A percentile compares a stretch with the other conserved stretches of the same genome.
Evolutionary conservation across 805 yeast genomes (phyloP).

Genomic region (Pichia kluyveri): DNA sequence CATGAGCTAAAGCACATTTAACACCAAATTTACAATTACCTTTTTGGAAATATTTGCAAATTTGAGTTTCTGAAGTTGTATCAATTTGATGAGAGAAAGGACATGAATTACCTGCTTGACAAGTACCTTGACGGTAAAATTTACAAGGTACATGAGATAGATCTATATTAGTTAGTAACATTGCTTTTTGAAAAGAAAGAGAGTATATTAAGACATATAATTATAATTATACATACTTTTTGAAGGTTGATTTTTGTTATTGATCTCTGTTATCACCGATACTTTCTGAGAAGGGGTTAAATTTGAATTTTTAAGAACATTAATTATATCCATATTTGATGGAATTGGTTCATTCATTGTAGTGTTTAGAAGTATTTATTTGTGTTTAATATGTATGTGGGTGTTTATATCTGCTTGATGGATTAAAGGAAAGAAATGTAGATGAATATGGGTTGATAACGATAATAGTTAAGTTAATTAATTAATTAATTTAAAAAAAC

Average conservation of each 20-base stretch:
- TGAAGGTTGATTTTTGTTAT: slow-evolving; percentile 17
- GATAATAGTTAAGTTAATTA: no score
- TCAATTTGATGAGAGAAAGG: slow-evolving; percentile 81
- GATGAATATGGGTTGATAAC: no score
- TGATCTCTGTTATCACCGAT: slow-evolving; percentile 15
- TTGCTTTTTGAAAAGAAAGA: neutral
- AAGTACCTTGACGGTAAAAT: slow-evolving; percentile 82
- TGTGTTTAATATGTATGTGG: no score
- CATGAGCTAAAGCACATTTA: slow-evolving; percentile 91
- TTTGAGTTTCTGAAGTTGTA: slow-evolving; percentile 42
- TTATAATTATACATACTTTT: slow-evolving; percentile 14
- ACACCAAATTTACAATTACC: slow-evolving; percentile 96
- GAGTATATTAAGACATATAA: no score
- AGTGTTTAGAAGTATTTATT: no score
- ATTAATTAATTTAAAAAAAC: no score
- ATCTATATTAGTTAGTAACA: slow-evolving; percentile 28
- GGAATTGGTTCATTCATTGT: slow-evolving; percentile 45
- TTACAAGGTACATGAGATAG: slow-evolving; percentile 95
- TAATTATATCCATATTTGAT: slow-evolving; percentile 11
- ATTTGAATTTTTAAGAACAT: slow-evolving; percentile 13
- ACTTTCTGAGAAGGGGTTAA: slow-evolving; percentile 16
- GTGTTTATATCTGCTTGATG: no score
- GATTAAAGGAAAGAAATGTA: no score
- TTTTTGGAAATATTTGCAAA: slow-evolving; percentile 89
- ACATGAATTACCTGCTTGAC: slow-evolving; percentile 90